phyloP scores from a whole-genome alignment of 768 basidiomycete genomes.

The Baorangia bicolor region DNA sequence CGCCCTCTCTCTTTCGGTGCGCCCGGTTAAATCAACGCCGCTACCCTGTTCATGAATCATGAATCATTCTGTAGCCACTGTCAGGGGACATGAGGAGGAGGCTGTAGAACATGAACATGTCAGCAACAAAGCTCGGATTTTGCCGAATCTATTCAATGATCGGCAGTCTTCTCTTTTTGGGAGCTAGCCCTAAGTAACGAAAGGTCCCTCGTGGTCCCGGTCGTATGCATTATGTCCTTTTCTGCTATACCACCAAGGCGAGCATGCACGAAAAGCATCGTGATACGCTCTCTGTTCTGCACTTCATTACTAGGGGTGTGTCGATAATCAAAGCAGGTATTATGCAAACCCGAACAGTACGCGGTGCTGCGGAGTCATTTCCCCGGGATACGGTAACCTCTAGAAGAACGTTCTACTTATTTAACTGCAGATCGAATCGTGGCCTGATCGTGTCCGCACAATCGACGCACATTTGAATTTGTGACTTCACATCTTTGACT shows the following conservation, averaged over 20 bases:
- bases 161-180: not conserved
- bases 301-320: not conserved
- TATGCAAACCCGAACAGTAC: not conserved
- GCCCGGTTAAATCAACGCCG: not conserved
- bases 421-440: no score
- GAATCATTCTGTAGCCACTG: no score
- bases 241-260: not conserved
- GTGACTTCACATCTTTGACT: not conserved
- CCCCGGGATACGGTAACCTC: not conserved
- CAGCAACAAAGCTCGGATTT: not conserved
- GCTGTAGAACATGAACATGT: no score
- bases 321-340: no score
- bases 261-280: not conserved
- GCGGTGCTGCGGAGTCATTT: not conserved
- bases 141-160: not conserved
- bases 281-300: not conserved
- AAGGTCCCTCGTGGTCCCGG: no score
- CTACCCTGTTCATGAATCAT: not conserved
- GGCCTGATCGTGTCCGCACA: not conserved
- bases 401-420: no score
- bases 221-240: no score
- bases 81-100: not conserved
- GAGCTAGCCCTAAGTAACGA: no score
- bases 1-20: not conserved
- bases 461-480: not conserved